Conservation (phyloP, 2,329 filamentous ascomycete species). For the Phyllosticta citribraziliensis region DNA sequence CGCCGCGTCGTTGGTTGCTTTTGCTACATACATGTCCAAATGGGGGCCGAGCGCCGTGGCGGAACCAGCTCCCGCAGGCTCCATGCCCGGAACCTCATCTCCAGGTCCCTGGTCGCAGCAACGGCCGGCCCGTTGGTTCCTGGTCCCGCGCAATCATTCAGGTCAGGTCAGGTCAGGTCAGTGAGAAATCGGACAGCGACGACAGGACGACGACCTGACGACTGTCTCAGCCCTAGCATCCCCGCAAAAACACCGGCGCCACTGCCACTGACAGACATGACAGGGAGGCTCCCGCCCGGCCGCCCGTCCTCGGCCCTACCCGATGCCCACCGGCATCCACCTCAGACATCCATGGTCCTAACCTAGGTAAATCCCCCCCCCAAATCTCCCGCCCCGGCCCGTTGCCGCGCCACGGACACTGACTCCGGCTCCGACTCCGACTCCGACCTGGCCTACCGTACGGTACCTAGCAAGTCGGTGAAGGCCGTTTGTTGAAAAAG, state of each 20-base stretch:
- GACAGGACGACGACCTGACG: no score
- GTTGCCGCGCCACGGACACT: background rate
- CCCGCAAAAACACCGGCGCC: background rate
- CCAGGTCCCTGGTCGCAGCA: background rate
- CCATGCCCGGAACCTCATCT: background rate
- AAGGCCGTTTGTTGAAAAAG: background rate
- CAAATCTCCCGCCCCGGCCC: background rate
- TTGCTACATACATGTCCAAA: background rate
- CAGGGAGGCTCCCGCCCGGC: background rate
- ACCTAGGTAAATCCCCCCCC: background rate
- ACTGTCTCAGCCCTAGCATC: background rate
- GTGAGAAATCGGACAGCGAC: no score
- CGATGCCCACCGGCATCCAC: background rate
- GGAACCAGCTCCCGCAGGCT: background rate
- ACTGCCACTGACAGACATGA: background rate
- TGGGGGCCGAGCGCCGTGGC: background rate
- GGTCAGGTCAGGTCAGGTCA: no score
- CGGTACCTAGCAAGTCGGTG: background rate
- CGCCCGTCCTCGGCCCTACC: background rate
- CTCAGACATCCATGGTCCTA: background rate
- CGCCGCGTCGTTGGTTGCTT: background rate
- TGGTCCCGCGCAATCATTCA: no score
- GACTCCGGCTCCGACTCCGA: background rate
- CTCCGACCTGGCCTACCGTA: no score
- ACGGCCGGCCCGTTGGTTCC: background rate